These are phyloP conservation scores for Eucalyptus polybractea DNA, from an alignment of 345 rosid genomes.

Conservation along the genomic window DNA sequence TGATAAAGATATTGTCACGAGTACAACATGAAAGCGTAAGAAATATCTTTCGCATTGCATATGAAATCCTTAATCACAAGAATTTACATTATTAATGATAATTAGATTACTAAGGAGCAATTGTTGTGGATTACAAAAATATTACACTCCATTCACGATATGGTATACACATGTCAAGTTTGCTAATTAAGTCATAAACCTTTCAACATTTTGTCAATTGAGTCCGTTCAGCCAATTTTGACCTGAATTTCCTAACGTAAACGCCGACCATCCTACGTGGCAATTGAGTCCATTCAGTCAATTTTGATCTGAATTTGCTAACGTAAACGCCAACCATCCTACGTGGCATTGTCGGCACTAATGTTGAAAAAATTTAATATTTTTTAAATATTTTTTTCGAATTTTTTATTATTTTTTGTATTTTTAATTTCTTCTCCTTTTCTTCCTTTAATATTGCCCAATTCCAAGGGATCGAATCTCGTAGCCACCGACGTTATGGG, in stretches of 20 bases:
- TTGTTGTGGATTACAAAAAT: not conserved
- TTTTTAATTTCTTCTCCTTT: too few species aligned
- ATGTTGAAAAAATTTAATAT: rapidly evolving
- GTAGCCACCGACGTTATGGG: too few species aligned
- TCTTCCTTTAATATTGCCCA: too few species aligned
- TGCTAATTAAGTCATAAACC: too few species aligned
- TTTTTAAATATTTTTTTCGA: too few species aligned
- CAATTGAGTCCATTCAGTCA: too few species aligned
- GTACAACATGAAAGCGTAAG: not conserved
- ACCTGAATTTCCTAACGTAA: too few species aligned
- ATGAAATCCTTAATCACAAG: not conserved
- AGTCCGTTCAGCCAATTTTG: too few species aligned
- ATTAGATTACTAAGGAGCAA: not conserved
- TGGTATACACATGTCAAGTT: not conserved
- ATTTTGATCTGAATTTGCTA: too few species aligned
- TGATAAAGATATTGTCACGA: not conserved
- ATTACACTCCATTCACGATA: not conserved
- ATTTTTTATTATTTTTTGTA: too few species aligned
- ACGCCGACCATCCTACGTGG: too few species aligned
- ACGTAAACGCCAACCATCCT: rapidly evolving
- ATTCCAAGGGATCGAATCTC: rapidly evolving
- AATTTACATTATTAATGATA: not conserved
- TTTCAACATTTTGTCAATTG: too few species aligned
- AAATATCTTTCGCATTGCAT: not conserved
- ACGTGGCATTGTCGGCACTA: rapidly evolving